Percentiles rank a stretch among this genome's conserved stretches.
phyloP scores from a whole-genome alignment of 1,139 yeast genomes.

The Pneumocystis murina region DNA sequence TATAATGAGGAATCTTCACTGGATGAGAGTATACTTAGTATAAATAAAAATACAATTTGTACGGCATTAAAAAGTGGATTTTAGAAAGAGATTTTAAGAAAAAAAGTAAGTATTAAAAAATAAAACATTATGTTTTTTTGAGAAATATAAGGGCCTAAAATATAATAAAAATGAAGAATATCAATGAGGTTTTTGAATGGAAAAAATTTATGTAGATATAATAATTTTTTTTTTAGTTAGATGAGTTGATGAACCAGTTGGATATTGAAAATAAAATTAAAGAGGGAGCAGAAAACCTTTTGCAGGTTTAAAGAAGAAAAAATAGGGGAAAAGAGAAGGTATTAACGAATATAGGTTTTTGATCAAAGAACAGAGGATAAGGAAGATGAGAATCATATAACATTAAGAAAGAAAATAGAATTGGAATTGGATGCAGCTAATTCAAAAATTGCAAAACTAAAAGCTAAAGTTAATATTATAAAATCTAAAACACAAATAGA shows the following conservation, averaged over 20 bases:
- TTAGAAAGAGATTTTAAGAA: too few species aligned
- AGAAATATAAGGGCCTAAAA: too few species aligned
- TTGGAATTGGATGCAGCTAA: constrained; percentile 28
- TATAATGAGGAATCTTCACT: too few species aligned
- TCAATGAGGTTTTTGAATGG: not conserved
- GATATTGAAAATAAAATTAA: constrained; percentile 28
- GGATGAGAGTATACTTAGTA: too few species aligned
- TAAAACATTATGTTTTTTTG: too few species aligned
- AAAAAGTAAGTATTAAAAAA: too few species aligned
- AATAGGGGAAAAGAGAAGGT: constrained; percentile 4
- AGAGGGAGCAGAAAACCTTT: constrained; percentile 29
- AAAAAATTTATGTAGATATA: not conserved
- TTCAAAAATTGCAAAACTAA: constrained; percentile 23
- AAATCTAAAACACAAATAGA: constrained; percentile 9
- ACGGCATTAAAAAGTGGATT: too few species aligned
- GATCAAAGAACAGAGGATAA: not conserved
- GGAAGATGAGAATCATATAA: constrained; percentile 12
- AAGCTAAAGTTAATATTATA: constrained; percentile 21
- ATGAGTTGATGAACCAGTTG: constrained; percentile 25
- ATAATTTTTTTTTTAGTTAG: constrained; percentile 6
- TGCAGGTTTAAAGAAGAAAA: constrained; percentile 20
- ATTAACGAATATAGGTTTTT: constrained; percentile 6
- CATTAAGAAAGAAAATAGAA: constrained; percentile 20
- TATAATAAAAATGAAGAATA: too few species aligned
- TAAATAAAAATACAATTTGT: too few species aligned